phyloP scores from a whole-genome alignment of 805 yeast genomes.

The Millerozyma miso region DNA sequence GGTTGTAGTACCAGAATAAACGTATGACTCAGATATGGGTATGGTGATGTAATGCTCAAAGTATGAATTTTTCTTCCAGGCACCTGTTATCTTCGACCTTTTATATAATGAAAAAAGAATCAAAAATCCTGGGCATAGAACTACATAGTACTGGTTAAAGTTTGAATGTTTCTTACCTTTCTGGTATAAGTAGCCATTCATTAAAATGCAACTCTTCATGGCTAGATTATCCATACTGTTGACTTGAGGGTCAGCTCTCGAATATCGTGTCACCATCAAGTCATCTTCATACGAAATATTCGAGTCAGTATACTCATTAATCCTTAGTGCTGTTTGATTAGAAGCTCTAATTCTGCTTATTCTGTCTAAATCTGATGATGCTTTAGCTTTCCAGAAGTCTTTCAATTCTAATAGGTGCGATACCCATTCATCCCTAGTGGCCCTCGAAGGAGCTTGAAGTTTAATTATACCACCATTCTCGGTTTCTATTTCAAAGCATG shows the following conservation, averaged over 20 bases:
- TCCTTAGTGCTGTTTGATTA: conserved; percentile 46
- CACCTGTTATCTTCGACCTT: conserved; percentile 44
- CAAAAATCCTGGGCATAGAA: conserved; percentile 68
- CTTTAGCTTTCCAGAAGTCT: conserved; percentile 57
- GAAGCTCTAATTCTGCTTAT: conserved; percentile 32
- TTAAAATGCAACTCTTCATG: conserved; percentile 54
- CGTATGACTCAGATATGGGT: conserved; percentile 63
- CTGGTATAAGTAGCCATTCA: conserved; percentile 64
- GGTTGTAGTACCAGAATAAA: conserved; percentile 68
- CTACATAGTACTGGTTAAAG: conserved; percentile 57
- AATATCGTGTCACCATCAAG: conserved; percentile 50
- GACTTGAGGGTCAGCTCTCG: conserved; percentile 48
- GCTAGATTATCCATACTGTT: conserved; percentile 57
- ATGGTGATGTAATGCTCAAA: conserved; percentile 54
- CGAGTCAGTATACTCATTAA: conserved; percentile 57
- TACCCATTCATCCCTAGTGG: conserved; percentile 64
- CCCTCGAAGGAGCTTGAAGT: conserved; percentile 52
- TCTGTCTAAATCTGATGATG: conserved; percentile 35
- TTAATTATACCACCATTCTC: conserved; percentile 42
- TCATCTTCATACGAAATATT: conserved; percentile 37
- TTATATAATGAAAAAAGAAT: conserved; percentile 50
- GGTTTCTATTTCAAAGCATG: conserved; percentile 51
- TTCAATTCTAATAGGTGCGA: conserved; percentile 38
- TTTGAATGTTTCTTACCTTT: conserved; percentile 66
- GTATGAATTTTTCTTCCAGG: conserved; percentile 43